Percentiles rank a stretch among this genome's conserved stretches.
phyloP scores from a whole-genome alignment of 805 yeast genomes.

The Wickerhamomyces xylosicus region DNA sequence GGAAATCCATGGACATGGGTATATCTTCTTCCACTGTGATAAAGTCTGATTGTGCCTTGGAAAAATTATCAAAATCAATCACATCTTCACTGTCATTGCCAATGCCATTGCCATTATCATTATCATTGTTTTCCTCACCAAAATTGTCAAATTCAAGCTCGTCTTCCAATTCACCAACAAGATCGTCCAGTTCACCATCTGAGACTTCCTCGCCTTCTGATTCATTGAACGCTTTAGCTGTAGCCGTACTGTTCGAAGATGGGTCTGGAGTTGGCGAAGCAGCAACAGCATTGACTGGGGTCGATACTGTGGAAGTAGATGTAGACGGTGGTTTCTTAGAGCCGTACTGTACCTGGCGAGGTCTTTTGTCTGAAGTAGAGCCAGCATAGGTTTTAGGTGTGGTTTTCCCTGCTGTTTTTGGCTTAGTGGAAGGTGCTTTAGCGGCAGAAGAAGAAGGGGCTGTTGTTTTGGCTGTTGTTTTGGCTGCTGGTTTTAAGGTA shows the following conservation, averaged over 20 bases:
- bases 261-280: neutral
- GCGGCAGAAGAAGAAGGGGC: too few relatives aligned
- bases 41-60: neutral
- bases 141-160: constrained; percentile 13
- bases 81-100: too few relatives aligned
- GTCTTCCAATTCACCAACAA: constrained; percentile 14
- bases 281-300: too few relatives aligned
- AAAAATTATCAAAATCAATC: too few relatives aligned
- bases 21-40: constrained; percentile 6
- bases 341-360: constrained; percentile 3
- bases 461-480: constrained; percentile 5
- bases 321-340: constrained; percentile 14
- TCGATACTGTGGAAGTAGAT: constrained; percentile 9
- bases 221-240: too few relatives aligned
- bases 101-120: constrained; percentile 1
- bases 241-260: too few relatives aligned
- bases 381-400: constrained; percentile 7
- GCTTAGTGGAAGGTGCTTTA: too few relatives aligned
- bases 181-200: constrained; percentile 11
- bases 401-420: too few relatives aligned
- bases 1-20: neutral
- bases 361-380: constrained; percentile 1
- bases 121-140: constrained; percentile 3
- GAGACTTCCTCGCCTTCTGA: neutral
- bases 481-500: too few relatives aligned